Conservation (phyloP, 177 flowering plant genomes). For the Vitis hybrid region DNA sequence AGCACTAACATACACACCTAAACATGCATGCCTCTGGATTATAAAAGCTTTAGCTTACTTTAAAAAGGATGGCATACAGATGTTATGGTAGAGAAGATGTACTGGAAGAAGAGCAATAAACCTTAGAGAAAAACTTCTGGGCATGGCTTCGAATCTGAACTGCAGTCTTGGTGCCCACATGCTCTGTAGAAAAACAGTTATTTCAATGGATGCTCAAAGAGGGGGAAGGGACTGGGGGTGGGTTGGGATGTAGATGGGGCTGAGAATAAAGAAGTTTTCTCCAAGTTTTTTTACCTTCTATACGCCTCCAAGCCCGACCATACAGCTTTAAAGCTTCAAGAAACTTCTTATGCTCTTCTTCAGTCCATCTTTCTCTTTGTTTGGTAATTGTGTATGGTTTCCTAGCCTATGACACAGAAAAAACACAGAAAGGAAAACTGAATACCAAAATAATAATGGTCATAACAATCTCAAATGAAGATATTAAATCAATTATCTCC, state of each 20-base stretch:
- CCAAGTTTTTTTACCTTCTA: constrained; percentile 28
- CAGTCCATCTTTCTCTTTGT: constrained; percentile 53
- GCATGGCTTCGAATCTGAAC: constrained; percentile 54
- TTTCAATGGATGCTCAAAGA: background rate
- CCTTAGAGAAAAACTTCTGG: constrained; percentile 45
- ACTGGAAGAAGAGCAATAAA: constrained; percentile 24
- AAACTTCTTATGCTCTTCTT: constrained; percentile 45
- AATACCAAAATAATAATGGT: background rate
- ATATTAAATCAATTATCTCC: background rate
- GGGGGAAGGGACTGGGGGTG: background rate
- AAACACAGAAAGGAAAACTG: background rate
- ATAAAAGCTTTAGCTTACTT: constrained; percentile 15
- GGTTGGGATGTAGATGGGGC: no score
- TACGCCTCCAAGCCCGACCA: constrained; percentile 49
- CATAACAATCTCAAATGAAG: background rate
- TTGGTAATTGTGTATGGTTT: constrained; percentile 51
- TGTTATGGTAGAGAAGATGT: constrained; percentile 18
- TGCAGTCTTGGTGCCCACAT: constrained; percentile 47
- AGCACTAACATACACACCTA: background rate
- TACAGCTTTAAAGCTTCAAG: constrained; percentile 45
- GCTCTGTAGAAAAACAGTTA: constrained; percentile 22
- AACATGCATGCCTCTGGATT: constrained; percentile 13
- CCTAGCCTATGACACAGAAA: constrained; percentile 23
- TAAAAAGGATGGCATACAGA: constrained; percentile 9
- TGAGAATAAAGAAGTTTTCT: background rate